Conservation (phyloP, 805 yeast species). For the Sugiyamaella marilandica region DNA sequence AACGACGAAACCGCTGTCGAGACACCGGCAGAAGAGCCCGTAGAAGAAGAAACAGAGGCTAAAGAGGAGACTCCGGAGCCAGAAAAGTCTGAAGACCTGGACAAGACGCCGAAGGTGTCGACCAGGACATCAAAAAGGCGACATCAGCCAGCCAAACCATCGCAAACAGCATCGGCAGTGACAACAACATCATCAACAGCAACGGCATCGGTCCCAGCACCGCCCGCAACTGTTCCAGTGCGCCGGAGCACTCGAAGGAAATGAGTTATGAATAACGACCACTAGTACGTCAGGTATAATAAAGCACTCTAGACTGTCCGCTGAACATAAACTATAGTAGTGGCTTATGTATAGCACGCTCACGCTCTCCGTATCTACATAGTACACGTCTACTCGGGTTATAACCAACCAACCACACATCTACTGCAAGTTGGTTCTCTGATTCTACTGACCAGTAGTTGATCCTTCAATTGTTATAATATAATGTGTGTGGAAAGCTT, state of each 20-base stretch:
- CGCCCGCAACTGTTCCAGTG: neutral
- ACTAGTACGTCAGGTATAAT: too few species aligned
- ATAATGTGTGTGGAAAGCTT: too few species aligned
- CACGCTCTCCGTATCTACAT: too few species aligned
- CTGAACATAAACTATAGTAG: too few species aligned
- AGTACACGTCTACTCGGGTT: too few species aligned
- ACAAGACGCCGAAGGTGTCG: neutral
- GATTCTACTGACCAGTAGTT: too few species aligned
- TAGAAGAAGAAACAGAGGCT: neutral
- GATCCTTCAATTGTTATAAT: too few species aligned
- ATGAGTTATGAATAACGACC: neutral
- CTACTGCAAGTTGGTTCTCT: too few species aligned
- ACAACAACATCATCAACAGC: neutral
- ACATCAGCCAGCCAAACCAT: neutral
- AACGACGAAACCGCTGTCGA: neutral
- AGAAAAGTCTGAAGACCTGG: neutral
- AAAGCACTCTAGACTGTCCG: too few species aligned
- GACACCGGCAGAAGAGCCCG: neutral
- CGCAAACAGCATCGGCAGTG: neutral
- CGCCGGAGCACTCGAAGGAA: neutral
- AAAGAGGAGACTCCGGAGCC: slow-evolving; percentile 1
- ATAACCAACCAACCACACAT: too few species aligned
- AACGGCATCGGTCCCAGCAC: neutral
- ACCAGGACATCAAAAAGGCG: neutral
- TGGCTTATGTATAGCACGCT: too few species aligned